Conservation (phyloP, 2,329 filamentous ascomycete genomes). For the Ascomycota sp. region DNA sequence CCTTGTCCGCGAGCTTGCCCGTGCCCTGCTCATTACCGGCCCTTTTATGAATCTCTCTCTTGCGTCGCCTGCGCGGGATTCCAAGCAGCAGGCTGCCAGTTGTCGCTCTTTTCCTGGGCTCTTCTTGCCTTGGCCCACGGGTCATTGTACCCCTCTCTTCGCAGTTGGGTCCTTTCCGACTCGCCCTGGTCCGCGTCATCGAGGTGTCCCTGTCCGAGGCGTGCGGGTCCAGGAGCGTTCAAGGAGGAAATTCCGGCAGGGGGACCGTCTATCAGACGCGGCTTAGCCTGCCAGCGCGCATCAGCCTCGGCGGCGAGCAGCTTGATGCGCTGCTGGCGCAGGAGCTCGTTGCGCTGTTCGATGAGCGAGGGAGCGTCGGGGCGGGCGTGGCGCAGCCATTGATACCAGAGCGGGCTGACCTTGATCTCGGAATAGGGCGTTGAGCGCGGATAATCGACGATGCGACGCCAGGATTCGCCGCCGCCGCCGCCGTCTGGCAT, state of each 20-base stretch:
- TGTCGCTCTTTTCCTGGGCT: slow-evolving; percentile 33
- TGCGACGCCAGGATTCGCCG: slow-evolving; percentile 34
- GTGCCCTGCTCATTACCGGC: too few species aligned
- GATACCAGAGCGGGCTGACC: slow-evolving; percentile 44
- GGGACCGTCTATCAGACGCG: slow-evolving; percentile 22
- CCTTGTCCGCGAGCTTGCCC: too few species aligned
- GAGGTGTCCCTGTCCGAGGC: too few species aligned
- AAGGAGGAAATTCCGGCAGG: too few species aligned
- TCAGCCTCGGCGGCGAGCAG: slow-evolving; percentile 39
- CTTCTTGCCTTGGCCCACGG: slow-evolving; percentile 36
- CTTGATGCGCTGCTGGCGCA: slow-evolving; percentile 31
- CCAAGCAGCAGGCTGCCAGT: slow-evolving; percentile 50
- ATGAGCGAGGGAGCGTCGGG: slow-evolving; percentile 29
- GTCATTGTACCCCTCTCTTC: slow-evolving; percentile 13
- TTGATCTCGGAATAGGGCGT: slow-evolving; percentile 33
- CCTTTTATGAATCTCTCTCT: slow-evolving; percentile 2
- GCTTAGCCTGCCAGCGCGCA: slow-evolving; percentile 41
- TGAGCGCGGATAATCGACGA: slow-evolving; percentile 35
- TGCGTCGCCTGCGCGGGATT: slow-evolving; percentile 21
- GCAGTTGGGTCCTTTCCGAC: slow-evolving; percentile 1
- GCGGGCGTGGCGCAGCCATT: slow-evolving; percentile 45
- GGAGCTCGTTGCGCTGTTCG: slow-evolving; percentile 34
- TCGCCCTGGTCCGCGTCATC: too few species aligned
- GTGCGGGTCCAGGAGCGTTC: too few species aligned
- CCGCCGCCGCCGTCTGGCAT: slow-evolving; percentile 5